Conservation (phyloP, 768 basidiomycete genomes). For the Porphyrellus cyaneotinctus region DNA sequence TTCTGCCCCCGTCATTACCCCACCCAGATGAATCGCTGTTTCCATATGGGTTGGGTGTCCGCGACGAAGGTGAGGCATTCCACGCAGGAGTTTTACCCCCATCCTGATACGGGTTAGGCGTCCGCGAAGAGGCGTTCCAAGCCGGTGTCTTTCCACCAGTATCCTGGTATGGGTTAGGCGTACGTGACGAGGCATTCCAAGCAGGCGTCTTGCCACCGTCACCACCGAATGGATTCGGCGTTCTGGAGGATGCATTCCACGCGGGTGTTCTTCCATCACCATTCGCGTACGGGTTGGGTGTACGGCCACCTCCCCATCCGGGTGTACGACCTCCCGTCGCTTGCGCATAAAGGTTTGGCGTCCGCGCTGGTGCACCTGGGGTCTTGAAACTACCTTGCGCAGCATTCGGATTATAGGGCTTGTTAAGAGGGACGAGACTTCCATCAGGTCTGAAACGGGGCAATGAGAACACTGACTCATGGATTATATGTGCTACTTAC, state of each 20-base stretch:
- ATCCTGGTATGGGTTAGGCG: conserved; percentile 52
- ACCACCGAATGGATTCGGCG: conserved; percentile 63
- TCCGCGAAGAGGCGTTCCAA: conserved; percentile 46
- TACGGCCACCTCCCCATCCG: conserved; percentile 43
- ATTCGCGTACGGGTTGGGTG: conserved; percentile 63
- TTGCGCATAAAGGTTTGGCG: conserved; percentile 45
- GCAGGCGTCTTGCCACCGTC: conserved; percentile 67
- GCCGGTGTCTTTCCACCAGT: conserved; percentile 48
- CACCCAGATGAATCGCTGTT: conserved; percentile 23
- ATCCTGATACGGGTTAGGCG: conserved; percentile 51
- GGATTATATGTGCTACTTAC: conserved; percentile 42
- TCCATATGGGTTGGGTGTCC: conserved; percentile 53
- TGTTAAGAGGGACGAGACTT: conserved; percentile 48
- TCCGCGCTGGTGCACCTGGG: conserved; percentile 40
- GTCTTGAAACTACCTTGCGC: conserved; percentile 26
- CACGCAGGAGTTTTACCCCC: conserved; percentile 14
- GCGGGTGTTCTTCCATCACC: conserved; percentile 58
- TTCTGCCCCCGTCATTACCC: conserved; percentile 39
- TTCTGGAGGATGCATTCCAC: conserved; percentile 60
- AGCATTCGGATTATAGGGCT: conserved; percentile 22
- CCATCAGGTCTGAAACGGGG: conserved; percentile 49
- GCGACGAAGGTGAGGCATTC: conserved; percentile 25
- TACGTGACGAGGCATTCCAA: conserved; percentile 48
- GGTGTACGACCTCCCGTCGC: conserved; percentile 38
- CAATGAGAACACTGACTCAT: conserved; percentile 6